Conservation (phyloP, 2,329 filamentous ascomycete species). For the Aspergillus unguis region DNA sequence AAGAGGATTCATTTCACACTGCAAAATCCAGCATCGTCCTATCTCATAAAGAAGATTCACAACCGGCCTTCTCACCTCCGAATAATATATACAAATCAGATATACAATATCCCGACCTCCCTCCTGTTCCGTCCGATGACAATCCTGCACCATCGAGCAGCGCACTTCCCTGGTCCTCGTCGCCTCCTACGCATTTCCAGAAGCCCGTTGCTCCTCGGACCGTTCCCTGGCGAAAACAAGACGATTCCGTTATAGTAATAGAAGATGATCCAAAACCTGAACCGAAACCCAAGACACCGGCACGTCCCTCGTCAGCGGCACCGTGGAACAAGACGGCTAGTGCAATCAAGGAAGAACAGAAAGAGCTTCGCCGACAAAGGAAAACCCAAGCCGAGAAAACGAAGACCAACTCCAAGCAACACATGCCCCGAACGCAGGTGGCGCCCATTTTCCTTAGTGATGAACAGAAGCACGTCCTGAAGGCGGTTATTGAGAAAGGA, state of each 20-base stretch:
- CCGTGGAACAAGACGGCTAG: constrained; percentile 73
- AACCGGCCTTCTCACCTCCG: constrained; percentile 9
- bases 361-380: constrained; percentile 62
- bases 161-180: constrained; percentile 68
- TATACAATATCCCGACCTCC: constrained; percentile 37
- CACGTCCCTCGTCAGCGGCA: constrained; percentile 43
- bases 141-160: constrained; percentile 48
- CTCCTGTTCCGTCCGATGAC: constrained; percentile 29
- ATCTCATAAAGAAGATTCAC: not conserved
- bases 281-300: constrained; percentile 42
- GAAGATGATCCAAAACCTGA: constrained; percentile 11
- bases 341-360: constrained; percentile 73
- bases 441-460: constrained; percentile 70
- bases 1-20: constrained; percentile 3
- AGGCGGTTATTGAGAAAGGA: constrained; percentile 72
- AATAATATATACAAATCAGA: constrained; percentile 19
- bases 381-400: constrained; percentile 47
- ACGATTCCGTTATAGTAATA: constrained; percentile 27
- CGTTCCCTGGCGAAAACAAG: constrained; percentile 56
- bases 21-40: constrained; percentile 6
- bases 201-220: constrained; percentile 58
- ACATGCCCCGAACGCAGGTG: constrained; percentile 35
- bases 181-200: constrained; percentile 46
- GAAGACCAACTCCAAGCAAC: constrained; percentile 40
- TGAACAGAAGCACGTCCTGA: constrained; percentile 80